Percentiles rank a stretch among this genome's conserved stretches.
These are phyloP conservation scores for Wilhelminamyces savonicus DNA, from an alignment of 805 yeast species.

Conservation along the genomic window DNA sequence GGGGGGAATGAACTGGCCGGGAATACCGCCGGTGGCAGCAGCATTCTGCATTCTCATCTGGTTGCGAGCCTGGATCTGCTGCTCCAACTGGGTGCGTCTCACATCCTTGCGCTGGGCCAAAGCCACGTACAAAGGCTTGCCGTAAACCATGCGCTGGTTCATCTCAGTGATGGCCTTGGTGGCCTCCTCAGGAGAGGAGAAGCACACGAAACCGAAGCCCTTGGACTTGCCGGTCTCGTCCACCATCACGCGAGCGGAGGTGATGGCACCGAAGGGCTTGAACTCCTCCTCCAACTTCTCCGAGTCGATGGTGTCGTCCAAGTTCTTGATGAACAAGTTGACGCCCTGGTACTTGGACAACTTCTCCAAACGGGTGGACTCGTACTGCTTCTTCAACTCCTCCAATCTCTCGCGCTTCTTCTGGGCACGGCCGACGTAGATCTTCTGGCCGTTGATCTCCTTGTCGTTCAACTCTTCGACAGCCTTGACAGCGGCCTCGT, in stretches of 20 bases:
- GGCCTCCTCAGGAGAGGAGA: conserved; percentile 97
- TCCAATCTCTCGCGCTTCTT: conserved; percentile 96
- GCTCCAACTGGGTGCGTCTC: conserved; percentile 93
- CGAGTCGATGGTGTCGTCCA: conserved; percentile 89
- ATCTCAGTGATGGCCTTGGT: conserved; percentile 96
- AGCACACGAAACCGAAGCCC: conserved; percentile 98
- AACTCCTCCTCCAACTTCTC: conserved; percentile 90
- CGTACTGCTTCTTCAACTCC: conserved; percentile 92
- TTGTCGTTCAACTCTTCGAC: conserved; percentile 86
- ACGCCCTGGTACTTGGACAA: conserved; percentile 94
- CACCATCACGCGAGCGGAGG: conserved; percentile 94
- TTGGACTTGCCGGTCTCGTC: conserved; percentile 92
- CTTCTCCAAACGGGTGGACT: conserved; percentile 85
- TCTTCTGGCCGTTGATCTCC: conserved; percentile 77
- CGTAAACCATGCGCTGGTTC: conserved; percentile 93
- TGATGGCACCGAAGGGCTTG: conserved; percentile 87
- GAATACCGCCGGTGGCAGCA: conserved; percentile 79
- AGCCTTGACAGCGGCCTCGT: conserved; percentile 84
- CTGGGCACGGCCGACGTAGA: conserved; percentile 98
- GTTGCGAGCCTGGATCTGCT: conserved; percentile 97
- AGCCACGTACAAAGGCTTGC: conserved; percentile 97
- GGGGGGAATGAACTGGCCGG: conserved; percentile 83
- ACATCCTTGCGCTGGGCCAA: conserved; percentile 98
- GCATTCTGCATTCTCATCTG: conserved; percentile 98
- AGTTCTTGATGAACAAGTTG: conserved; percentile 92